These are phyloP conservation scores for Polygonum maritimum DNA, from an alignment of 148 eudicot genomes.

Conservation along the genomic window DNA sequence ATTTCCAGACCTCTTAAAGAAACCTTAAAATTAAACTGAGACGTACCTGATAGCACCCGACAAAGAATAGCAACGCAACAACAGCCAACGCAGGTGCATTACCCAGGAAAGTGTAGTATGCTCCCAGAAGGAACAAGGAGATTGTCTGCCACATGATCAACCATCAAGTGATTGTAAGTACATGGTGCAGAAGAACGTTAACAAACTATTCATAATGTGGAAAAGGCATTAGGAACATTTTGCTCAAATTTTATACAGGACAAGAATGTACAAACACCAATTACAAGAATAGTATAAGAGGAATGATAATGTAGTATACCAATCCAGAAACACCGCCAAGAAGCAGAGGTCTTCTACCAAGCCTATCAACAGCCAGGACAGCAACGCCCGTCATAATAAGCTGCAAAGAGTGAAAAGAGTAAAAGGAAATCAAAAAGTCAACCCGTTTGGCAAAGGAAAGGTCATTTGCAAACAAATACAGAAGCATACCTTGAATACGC, in stretches of 20 bases:
- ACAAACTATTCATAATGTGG: background rate
- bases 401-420: constrained; percentile 27
- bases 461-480: background rate
- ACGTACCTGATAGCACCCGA: constrained; percentile 92
- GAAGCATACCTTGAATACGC: constrained; percentile 59
- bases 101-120: constrained; percentile 81
- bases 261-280: background rate
- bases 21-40: background rate
- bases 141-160: constrained; percentile 40
- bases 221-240: background rate
- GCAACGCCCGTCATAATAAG: constrained; percentile 83
- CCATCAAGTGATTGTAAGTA: background rate
- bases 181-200: background rate
- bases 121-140: constrained; percentile 75
- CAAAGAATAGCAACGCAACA: constrained; percentile 68
- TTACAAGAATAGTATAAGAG: background rate
- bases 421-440: background rate
- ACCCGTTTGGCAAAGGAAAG: background rate
- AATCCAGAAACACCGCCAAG: constrained; percentile 96
- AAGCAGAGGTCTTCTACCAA: constrained; percentile 94
- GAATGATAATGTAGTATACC: constrained; percentile 27
- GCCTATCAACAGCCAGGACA: constrained; percentile 69
- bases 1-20: background rate
- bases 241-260: background rate
- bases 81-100: constrained; percentile 76